Conservation (phyloP, 805 yeast species). For the Candida chilensis region DNA sequence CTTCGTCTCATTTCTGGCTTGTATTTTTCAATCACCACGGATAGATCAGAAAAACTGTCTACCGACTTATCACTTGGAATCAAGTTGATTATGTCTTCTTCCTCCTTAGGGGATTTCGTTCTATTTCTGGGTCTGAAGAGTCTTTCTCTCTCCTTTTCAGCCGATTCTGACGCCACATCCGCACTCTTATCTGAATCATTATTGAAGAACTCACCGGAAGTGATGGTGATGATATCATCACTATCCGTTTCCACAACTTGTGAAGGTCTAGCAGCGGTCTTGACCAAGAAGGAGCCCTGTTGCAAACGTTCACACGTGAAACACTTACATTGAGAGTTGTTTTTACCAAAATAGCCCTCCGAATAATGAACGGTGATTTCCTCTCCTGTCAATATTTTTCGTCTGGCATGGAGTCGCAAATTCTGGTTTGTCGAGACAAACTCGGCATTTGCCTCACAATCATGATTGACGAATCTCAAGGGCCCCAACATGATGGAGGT, state of each 20-base stretch:
- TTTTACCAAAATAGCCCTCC: conserved; percentile 28
- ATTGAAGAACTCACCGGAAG: too few species aligned
- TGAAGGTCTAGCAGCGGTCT: too few species aligned
- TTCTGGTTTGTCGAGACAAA: conserved; percentile 16
- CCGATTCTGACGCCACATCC: too few species aligned
- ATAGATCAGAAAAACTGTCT: background rate
- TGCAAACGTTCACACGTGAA: conserved; percentile 28
- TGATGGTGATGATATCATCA: too few species aligned
- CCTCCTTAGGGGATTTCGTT: too few species aligned
- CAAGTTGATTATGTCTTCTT: background rate
- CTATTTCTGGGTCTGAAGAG: too few species aligned
- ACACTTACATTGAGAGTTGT: conserved; percentile 33
- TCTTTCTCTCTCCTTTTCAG: too few species aligned
- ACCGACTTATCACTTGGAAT: background rate
- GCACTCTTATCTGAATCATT: too few species aligned
- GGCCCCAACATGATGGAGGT: conserved; percentile 38
- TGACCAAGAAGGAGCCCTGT: too few species aligned
- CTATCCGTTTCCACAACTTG: too few species aligned
- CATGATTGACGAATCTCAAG: conserved; percentile 36
- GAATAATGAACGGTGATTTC: conserved; percentile 37
- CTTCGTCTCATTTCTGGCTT: too few species aligned
- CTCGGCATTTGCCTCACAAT: conserved; percentile 31
- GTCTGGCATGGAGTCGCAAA: conserved; percentile 19
- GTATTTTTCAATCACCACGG: too few species aligned
- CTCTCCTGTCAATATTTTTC: conserved; percentile 29